Base-by-base conservation (phyloP, 768 basidiomycete genomes). In the Psilocybe azurescens region DNA sequence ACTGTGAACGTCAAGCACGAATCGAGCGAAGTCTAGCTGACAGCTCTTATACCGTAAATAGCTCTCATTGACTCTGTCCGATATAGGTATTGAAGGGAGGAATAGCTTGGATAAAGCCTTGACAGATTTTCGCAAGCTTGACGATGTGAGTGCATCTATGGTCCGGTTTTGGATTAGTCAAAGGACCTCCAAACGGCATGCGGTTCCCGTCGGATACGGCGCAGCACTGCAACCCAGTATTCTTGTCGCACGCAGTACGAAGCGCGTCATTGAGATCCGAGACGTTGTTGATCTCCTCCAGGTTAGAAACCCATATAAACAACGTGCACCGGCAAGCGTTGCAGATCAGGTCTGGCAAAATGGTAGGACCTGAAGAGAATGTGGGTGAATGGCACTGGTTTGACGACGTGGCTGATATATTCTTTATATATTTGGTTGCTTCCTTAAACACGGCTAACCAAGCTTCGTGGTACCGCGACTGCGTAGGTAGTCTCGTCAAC, bases 401-500 rank as follows among this genome's bases (percentile, higher is more conserved):
- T 44, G 41, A 8, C 14, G 41, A 44, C 41, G 41, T 8, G 14
- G 33, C 16, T 2, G 50, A 32, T n/a, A 59, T 11, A 38, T n/a
- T 5, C 29, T 52, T 59, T 20, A 59, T 59, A n/a, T 24, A 30
- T 18, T 16, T 59, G 20, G 49, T 36, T n/a, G 58, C 58, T 5
- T 51, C 47, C 28, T 14, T 39, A 11, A 59, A 39, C 10, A 59
- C 33, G 20, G 53, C 53, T 10, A 51, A 14, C 64, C 66, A 64
- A 20, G 58, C 60, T 50, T 67, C 66, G 51, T 65, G 57, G 32
- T 65, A 62, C 51, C 41, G 41, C 5, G 41, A 44, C 41, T 44
- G 14, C 5, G 14, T n/a, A 16, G 5, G 44, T 55, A 52, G 54
- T 20, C 6, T 11, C 3, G 52, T 29, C 56, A 16, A 24, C 14